A percentile compares a stretch with the other conserved stretches of the same genome.
Evolutionary conservation across 352 stramenopile species (phyloP).

Genomic region (Achlya hypogyna): DNA sequence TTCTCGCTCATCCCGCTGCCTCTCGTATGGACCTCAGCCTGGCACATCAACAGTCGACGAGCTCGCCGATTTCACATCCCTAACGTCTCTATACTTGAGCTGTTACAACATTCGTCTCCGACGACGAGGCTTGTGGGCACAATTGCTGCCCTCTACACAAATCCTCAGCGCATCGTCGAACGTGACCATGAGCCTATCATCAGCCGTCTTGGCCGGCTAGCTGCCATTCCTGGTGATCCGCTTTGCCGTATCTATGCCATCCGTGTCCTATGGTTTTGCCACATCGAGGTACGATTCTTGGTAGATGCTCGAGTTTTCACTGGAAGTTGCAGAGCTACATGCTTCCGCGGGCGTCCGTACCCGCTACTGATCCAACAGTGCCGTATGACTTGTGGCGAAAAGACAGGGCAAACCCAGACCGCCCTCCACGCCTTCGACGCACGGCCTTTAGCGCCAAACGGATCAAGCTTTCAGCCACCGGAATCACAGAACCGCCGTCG

Average conservation of each 20-base stretch:
- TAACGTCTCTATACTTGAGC: neutral
- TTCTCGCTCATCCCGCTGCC: neutral
- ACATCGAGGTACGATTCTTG: neutral
- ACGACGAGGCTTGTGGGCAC: neutral
- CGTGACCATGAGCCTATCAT: neutral
- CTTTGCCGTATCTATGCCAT: neutral
- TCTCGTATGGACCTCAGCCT: neutral
- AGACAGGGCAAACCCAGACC: no score
- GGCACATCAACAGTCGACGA: neutral
- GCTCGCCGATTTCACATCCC: neutral
- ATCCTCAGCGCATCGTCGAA: neutral
- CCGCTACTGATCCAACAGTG: no score
- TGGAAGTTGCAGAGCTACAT: no score
- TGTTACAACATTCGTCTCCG: neutral
- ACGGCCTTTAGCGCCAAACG: no score
- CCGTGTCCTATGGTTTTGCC: neutral
- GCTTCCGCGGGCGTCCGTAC: no score
- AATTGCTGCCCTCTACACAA: neutral
- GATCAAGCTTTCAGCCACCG: no score
- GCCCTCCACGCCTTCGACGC: no score
- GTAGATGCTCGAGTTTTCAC: no score
- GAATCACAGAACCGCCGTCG: no score
- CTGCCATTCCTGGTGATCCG: neutral
- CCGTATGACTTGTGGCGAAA: no score
- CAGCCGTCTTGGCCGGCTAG: neutral